Base-by-base conservation (phyloP, 2,329 filamentous ascomycete genomes). In the Xylaria sp. region DNA sequence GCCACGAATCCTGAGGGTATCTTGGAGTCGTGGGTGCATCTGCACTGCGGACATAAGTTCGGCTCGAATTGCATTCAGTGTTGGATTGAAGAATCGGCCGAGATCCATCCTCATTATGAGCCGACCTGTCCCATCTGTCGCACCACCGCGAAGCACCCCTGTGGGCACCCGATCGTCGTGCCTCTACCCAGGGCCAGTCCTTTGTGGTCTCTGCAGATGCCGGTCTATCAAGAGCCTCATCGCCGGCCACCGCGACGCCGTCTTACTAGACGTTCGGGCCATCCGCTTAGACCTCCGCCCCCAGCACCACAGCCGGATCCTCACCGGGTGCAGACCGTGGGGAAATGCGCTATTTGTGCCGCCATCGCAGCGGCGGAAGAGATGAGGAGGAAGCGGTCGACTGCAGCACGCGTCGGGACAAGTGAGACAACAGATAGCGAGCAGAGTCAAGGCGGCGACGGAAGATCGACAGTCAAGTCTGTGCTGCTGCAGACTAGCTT, bases 21-120 rank as follows among this genome's bases (percentile, higher is more conserved):
- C 56, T 54, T 72, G 31, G 80, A 82, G 67, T 62, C 71, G 2
- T 81, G 78, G 79, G 75, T 76, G 17, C 63, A 69, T 25, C 70
- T 82, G 6, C 76, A 79, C 12, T 82, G 80, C 69, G 77, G 77
- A 4, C 80, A 82, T 69, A 71, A 72, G 28, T 82, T 82, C 67
- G 80, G 80, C 43, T 75, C 73, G 43, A 64, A 73, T 57, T 82
- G 80, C 72, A 77, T 80, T 70, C 79, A 79, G 61, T 73, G 73
- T 50, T 82, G 80, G 75, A 74, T 82, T 12, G 61, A 73, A 46
- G 72, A 74, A 43, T 70, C 68, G n/a, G 60, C 78, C 56, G 72
- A 74, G 45, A 75, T 74, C 63, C 73, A 76, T 40, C 72, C 74
- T 4, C 68, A 72, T 62, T 53, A 61, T 8, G 66, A 61, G 43